Percentiles rank a stretch among this genome's conserved stretches.
Evolutionary conservation across 2,329 filamentous ascomycete genomes (phyloP).

Genomic region (Alternaria brassicae): DNA sequence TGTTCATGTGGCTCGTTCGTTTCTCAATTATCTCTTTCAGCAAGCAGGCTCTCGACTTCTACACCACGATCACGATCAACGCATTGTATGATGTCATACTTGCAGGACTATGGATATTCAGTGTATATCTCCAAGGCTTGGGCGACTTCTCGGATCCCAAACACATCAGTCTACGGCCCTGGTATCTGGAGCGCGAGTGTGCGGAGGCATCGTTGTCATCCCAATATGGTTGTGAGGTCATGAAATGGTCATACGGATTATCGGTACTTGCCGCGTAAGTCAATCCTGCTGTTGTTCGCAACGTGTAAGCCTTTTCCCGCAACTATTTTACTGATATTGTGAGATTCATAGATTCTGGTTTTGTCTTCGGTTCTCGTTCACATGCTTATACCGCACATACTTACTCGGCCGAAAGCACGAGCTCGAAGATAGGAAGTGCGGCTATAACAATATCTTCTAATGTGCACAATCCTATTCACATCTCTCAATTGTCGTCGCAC

Average conservation of each 20-base stretch:
- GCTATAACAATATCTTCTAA: neutral
- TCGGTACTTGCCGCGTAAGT: slow-evolving; percentile 23
- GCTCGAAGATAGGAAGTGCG: neutral
- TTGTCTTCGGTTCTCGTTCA: slow-evolving; percentile 12
- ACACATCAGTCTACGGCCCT: slow-evolving; percentile 22
- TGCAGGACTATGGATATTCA: slow-evolving; percentile 24
- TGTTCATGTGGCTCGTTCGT: slow-evolving; percentile 21
- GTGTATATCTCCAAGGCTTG: slow-evolving; percentile 15
- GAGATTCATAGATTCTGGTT: slow-evolving; percentile 19
- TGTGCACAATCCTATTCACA: neutral
- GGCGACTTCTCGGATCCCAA: slow-evolving; percentile 24
- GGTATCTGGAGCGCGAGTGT: slow-evolving; percentile 28
- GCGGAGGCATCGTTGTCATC: slow-evolving; percentile 4
- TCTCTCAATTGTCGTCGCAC: neutral
- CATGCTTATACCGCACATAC: slow-evolving; percentile 26
- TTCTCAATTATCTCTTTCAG: slow-evolving; percentile 16
- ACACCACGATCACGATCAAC: slow-evolving; percentile 15
- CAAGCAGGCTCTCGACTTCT: slow-evolving; percentile 13
- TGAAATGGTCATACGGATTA: slow-evolving; percentile 16
- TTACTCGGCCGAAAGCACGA: slow-evolving; percentile 15
- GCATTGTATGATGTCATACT: slow-evolving; percentile 27
- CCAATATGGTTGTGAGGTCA: slow-evolving; percentile 8
- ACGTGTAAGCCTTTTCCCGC: neutral
- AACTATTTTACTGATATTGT: neutral
- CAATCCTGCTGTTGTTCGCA: neutral